phyloP scores from a whole-genome alignment of 768 basidiomycete genomes.

The Trametes meyenii region DNA sequence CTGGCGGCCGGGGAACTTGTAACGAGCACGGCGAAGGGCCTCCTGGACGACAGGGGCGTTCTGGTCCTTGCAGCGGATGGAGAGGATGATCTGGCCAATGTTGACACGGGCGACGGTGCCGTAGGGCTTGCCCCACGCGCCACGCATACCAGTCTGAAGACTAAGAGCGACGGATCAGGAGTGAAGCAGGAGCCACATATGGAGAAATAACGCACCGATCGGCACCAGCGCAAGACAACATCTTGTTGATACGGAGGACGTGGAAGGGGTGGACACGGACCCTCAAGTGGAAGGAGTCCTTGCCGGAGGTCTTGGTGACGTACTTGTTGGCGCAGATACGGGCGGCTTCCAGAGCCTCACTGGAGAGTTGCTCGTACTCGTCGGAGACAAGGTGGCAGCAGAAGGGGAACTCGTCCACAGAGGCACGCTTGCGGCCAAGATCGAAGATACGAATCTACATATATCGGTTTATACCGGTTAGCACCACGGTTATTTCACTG shows the following conservation, averaged over 20 bases:
- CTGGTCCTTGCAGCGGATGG: slow-evolving; percentile 88
- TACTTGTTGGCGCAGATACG: slow-evolving; percentile 99
- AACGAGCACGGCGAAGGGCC: slow-evolving; percentile 95
- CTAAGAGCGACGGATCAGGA: slow-evolving; percentile 38
- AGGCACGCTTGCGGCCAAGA: slow-evolving; percentile 93
- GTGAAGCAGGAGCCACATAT: not conserved
- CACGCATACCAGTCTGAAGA: slow-evolving; percentile 97
- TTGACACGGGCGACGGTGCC: slow-evolving; percentile 94
- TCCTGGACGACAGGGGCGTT: slow-evolving; percentile 91
- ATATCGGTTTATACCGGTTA: not conserved
- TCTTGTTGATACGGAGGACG: slow-evolving; percentile 99
- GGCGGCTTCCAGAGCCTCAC: slow-evolving; percentile 95
- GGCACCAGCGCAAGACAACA: slow-evolving; percentile 98
- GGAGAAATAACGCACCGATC: slow-evolving; percentile 69
- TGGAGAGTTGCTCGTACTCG: slow-evolving; percentile 96
- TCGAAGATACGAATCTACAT: slow-evolving; percentile 93
- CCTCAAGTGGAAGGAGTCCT: slow-evolving; percentile 98
- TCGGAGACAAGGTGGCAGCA: slow-evolving; percentile 96
- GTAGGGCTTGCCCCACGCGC: slow-evolving; percentile 99
- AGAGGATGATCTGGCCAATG: slow-evolving; percentile 95
- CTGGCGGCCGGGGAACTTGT: slow-evolving; percentile 99
- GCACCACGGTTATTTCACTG: not conserved
- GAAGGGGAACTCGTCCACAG: slow-evolving; percentile 98
- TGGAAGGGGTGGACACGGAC: slow-evolving; percentile 99
- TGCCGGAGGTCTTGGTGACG: slow-evolving; percentile 96